phyloP scores from a whole-genome alignment of 2,329 filamentous ascomycete genomes.

The Microsporum audouinii region DNA sequence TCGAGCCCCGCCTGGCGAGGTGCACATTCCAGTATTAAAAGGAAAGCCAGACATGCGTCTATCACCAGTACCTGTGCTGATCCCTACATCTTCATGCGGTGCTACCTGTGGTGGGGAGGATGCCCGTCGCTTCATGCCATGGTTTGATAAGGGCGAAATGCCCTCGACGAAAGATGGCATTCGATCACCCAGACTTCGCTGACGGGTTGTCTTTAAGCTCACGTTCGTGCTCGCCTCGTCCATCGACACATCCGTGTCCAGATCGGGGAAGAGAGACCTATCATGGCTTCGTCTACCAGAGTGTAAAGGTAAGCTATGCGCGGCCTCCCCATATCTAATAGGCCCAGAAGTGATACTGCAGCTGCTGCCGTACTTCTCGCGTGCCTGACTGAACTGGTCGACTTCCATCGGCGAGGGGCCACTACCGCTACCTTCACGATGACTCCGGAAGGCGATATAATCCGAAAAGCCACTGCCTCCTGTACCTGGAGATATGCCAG shows the following conservation, averaged over 20 bases:
- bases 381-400: constrained; percentile 28
- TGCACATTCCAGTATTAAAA: constrained; percentile 35
- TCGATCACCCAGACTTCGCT: constrained; percentile 31
- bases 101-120: constrained; percentile 47
- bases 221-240: constrained; percentile 27
- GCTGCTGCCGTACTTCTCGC: constrained; percentile 15
- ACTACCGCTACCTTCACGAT: constrained; percentile 32
- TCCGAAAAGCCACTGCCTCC: constrained; percentile 32
- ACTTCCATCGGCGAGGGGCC: constrained; percentile 32
- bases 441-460: constrained; percentile 32
- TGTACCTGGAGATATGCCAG: constrained; percentile 31
- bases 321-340: constrained; percentile 34
- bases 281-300: constrained; percentile 54
- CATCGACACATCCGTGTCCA: constrained; percentile 32
- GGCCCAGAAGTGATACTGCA: constrained; percentile 12
- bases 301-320: constrained; percentile 38
- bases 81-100: constrained; percentile 37
- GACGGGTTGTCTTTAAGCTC: constrained; percentile 14
- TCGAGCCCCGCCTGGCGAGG: constrained; percentile 40
- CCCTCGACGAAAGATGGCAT: constrained; percentile 27
- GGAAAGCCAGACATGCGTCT: constrained; percentile 44
- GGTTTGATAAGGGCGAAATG: constrained; percentile 28
- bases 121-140: constrained; percentile 53
- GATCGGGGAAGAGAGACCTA: constrained; percentile 43
- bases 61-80: constrained; percentile 29